A percentile compares a stretch with the other conserved stretches of the same genome.
Conservation (phyloP, 1,284 basidiomycete genomes). For the Fomitopsis betulina region DNA sequence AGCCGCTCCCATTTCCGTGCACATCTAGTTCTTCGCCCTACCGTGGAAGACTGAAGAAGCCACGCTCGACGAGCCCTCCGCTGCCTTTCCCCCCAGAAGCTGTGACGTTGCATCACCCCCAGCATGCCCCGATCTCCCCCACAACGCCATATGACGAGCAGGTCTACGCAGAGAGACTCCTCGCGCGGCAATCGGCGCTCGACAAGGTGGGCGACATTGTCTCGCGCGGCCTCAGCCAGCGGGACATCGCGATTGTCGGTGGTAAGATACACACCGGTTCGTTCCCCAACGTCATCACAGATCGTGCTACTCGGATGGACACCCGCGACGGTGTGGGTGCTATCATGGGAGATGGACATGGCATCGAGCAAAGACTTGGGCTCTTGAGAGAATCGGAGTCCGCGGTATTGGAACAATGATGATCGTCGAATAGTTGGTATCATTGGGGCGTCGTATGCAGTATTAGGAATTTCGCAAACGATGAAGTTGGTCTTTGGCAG, state of each 20-base stretch:
- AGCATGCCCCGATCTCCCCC: slow-evolving; percentile 2
- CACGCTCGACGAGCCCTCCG: not conserved
- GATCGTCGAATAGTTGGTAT: not conserved
- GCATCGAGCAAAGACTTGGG: slow-evolving; percentile 16
- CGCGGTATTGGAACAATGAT: not conserved
- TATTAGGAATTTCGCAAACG: too few species aligned
- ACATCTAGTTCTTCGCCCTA: slow-evolving; percentile 16
- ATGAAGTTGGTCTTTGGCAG: too few species aligned
- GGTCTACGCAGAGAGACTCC: slow-evolving; percentile 19
- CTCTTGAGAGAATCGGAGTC: slow-evolving; percentile 2
- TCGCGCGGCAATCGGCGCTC: slow-evolving; percentile 24
- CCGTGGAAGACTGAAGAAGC: slow-evolving; percentile 20
- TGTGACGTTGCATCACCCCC: not conserved
- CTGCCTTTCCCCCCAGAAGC: not conserved
- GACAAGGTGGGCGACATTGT: slow-evolving; percentile 31
- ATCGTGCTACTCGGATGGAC: not conserved
- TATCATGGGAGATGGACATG: slow-evolving; percentile 7
- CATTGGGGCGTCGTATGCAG: too few species aligned
- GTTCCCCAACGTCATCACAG: not conserved
- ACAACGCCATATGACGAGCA: not conserved
- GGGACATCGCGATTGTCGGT: slow-evolving; percentile 13
- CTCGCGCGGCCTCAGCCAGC: slow-evolving; percentile 25
- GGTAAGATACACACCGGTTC: not conserved
- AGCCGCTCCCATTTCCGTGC: slow-evolving; percentile 24
- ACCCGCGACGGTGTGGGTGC: slow-evolving; percentile 6